Percentiles rank a stretch among this genome's conserved stretches.
Conservation (phyloP, 352 stramenopile species). For the Pythium utonaiense region DNA sequence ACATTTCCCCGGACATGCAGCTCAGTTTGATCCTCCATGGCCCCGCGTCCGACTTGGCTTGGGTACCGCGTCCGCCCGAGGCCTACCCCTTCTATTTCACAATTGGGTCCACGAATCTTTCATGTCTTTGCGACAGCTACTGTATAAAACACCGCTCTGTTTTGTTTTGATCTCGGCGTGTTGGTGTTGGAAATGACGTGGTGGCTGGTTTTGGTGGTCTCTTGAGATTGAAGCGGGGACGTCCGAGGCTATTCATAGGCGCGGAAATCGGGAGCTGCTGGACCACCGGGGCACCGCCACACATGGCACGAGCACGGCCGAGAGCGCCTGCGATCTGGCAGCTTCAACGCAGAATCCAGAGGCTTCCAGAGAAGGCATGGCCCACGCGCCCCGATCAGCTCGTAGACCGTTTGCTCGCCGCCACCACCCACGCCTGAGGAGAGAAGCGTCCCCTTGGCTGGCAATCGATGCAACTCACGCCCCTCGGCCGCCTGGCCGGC, state of each 20-base stretch:
- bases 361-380: too few species aligned
- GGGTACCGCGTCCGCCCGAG: background rate
- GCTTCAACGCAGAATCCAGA: background rate
- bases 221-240: background rate
- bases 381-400: too few species aligned
- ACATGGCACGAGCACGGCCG: background rate
- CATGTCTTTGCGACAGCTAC: slow-evolving; percentile 3
- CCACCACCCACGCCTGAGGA: too few species aligned
- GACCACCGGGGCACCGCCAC: background rate
- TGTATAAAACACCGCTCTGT: background rate
- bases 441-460: too few species aligned
- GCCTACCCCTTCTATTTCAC: slow-evolving; percentile 2
- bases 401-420: too few species aligned
- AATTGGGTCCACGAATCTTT: background rate
- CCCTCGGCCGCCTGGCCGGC: too few species aligned
- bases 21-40: too few species aligned
- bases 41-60: background rate
- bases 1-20: too few species aligned
- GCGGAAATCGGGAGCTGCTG: background rate
- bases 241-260: background rate
- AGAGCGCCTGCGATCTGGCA: background rate
- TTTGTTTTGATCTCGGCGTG: slow-evolving; percentile 1
- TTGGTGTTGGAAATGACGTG: slow-evolving; percentile 4
- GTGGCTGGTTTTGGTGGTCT: slow-evolving; percentile 9
- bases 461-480: background rate